A percentile compares a stretch with the other conserved stretches of the same genome.
phyloP scores from a whole-genome alignment of 805 yeast genomes.

The Yarrowia sp. region DNA sequence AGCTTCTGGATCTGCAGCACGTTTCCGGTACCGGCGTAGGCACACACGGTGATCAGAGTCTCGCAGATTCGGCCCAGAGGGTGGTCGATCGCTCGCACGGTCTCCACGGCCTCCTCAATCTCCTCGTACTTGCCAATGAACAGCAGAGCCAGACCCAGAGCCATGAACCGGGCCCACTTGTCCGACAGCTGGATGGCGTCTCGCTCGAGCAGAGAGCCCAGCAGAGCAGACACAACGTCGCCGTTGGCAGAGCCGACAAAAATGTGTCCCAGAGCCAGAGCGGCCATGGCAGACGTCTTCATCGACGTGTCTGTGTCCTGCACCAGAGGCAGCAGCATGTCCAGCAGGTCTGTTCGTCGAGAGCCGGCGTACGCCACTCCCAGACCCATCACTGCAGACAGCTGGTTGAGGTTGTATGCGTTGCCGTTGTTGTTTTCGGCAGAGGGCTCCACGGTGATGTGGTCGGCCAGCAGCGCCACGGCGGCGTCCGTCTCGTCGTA shows the following conservation, averaged over 20 bases:
- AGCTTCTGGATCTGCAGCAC: conserved; percentile 92
- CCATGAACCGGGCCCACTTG: conserved; percentile 88
- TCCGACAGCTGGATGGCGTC: conserved; percentile 76
- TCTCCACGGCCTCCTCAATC: conserved; percentile 87
- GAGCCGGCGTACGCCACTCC: conserved; percentile 97
- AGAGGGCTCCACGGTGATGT: conserved; percentile 68
- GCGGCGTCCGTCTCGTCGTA: conserved; percentile 97
- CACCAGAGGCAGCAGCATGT: conserved; percentile 78
- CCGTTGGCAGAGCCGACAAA: conserved; percentile 97
- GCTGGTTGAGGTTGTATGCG: conserved; percentile 51
- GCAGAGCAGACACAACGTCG: conserved; percentile 88
- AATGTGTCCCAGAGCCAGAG: conserved; percentile 90
- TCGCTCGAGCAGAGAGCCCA: conserved; percentile 89
- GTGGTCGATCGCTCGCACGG: conserved; percentile 93
- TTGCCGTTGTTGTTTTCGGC: conserved; percentile 48
- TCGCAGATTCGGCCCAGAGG: conserved; percentile 89
- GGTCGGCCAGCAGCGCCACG: conserved; percentile 79
- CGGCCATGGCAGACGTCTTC: conserved; percentile 84
- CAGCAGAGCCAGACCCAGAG: conserved; percentile 87
- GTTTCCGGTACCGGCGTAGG: conserved; percentile 97
- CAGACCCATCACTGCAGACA: conserved; percentile 87
- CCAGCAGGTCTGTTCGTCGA: conserved; percentile 80
- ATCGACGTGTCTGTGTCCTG: conserved; percentile 76
- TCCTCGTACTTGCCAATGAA: conserved; percentile 94
- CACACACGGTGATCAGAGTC: conserved; percentile 88